Percentiles rank a stretch among this genome's conserved stretches.
These are phyloP conservation scores for Monascus ruber DNA, from an alignment of 2,329 filamentous ascomycete species.

Conservation along the genomic window DNA sequence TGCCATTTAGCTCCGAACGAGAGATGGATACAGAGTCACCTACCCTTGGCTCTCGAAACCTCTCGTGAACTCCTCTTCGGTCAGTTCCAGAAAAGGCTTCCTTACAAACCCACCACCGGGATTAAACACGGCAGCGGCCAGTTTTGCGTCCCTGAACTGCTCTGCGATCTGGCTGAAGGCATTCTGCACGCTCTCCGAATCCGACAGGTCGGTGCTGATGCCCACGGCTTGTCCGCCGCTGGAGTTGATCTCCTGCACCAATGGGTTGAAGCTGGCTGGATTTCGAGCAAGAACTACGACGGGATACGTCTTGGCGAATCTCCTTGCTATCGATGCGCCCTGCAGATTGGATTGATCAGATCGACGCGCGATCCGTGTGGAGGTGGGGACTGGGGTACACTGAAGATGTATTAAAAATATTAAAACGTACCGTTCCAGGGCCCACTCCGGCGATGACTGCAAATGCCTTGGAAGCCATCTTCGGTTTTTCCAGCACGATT, in stretches of 20 bases:
- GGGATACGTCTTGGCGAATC: slow-evolving; percentile 47
- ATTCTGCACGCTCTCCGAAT: slow-evolving; percentile 39
- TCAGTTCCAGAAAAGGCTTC: slow-evolving; percentile 52
- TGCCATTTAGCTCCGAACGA: not conserved
- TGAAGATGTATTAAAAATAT: not conserved
- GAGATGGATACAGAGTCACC: slow-evolving; percentile 6
- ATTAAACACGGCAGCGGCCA: slow-evolving; percentile 51
- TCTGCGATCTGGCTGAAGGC: slow-evolving; percentile 45
- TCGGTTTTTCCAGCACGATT: no score
- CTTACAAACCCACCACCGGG: slow-evolving; percentile 45
- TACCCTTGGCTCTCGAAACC: slow-evolving; percentile 42
- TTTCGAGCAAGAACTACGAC: slow-evolving; percentile 50
- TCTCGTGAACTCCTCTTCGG: slow-evolving; percentile 44
- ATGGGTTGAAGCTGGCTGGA: slow-evolving; percentile 42
- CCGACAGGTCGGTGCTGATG: slow-evolving; percentile 48
- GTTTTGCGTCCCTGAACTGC: slow-evolving; percentile 36
- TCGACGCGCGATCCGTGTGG: no score
- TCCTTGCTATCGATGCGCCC: slow-evolving; percentile 49
- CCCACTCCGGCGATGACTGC: slow-evolving; percentile 38
- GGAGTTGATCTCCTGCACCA: slow-evolving; percentile 50
- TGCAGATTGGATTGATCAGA: slow-evolving; percentile 33
- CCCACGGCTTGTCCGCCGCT: slow-evolving; percentile 49
- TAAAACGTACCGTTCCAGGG: slow-evolving; percentile 29
- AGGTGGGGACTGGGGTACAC: not conserved
- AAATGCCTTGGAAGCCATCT: slow-evolving; percentile 29